Evolutionary conservation across 1,284 basidiomycete genomes (phyloP).

Genomic region (Fomitopsis betulina): DNA sequence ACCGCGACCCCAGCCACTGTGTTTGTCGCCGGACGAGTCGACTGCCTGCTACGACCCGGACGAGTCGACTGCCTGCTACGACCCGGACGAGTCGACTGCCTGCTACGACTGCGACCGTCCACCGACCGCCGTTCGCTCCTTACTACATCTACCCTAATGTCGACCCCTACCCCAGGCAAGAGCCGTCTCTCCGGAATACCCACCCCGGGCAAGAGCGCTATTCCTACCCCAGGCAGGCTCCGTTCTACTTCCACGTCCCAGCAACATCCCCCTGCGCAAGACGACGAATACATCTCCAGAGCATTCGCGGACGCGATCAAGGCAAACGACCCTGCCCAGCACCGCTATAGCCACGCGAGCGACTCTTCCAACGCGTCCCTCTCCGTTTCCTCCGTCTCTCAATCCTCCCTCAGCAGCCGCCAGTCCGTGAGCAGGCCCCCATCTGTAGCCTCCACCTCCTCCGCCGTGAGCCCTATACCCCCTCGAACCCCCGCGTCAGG

Average conservation of each 20-base stretch:
- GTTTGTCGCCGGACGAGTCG: background rate
- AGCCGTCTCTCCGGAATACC: slow-evolving; percentile 53
- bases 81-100: too few species aligned
- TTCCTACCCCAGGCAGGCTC: slow-evolving; percentile 68
- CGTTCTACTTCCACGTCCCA: slow-evolving; percentile 56
- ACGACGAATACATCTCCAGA: slow-evolving; percentile 53
- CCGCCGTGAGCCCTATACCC: slow-evolving; percentile 42
- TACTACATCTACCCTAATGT: slow-evolving; percentile 24
- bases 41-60: background rate
- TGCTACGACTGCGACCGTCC: background rate
- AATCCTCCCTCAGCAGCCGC: slow-evolving; percentile 32
- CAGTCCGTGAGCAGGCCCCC: slow-evolving; percentile 34
- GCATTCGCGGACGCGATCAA: slow-evolving; percentile 75
- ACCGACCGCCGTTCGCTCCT: background rate
- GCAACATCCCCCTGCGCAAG: slow-evolving; percentile 29
- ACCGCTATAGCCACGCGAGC: slow-evolving; percentile 41
- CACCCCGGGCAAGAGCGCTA: slow-evolving; percentile 53
- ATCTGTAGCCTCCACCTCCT: slow-evolving; percentile 34
- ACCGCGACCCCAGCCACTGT: background rate
- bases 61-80: too few species aligned
- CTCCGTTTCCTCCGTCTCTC: slow-evolving; percentile 39
- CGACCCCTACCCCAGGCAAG: slow-evolving; percentile 45
- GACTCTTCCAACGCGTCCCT: slow-evolving; percentile 41
- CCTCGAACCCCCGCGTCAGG: slow-evolving; percentile 38
- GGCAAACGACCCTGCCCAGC: slow-evolving; percentile 71